Evolutionary conservation across 768 basidiomycete species (phyloP).

Genomic region (Mycena haematopus): DNA sequence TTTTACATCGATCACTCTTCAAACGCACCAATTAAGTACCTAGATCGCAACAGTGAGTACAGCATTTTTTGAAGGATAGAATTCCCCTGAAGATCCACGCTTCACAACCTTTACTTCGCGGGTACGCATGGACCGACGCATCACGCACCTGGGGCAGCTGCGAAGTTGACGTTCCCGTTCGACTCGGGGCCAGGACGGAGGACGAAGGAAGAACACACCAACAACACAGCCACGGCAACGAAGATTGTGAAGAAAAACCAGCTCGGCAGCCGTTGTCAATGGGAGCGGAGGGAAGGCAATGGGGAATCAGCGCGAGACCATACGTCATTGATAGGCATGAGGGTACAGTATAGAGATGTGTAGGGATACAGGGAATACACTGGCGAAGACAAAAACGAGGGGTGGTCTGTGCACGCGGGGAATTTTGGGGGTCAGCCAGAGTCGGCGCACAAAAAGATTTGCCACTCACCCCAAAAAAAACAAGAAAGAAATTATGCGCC

Average conservation of each 20-base stretch:
- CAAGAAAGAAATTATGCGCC: slow-evolving; percentile 64
- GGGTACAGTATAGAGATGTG: slow-evolving; percentile 11
- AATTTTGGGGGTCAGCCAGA: slow-evolving; percentile 8
- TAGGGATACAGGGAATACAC: slow-evolving; percentile 15
- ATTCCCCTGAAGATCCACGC: background rate
- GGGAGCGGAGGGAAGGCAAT: background rate
- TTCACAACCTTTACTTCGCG: slow-evolving; percentile 7
- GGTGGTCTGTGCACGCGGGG: slow-evolving; percentile 17
- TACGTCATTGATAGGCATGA: slow-evolving; percentile 11
- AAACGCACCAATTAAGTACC: background rate
- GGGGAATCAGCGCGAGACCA: background rate
- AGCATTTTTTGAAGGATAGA: background rate
- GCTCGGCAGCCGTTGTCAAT: too few species aligned
- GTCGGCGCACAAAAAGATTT: background rate
- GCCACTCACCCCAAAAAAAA: background rate
- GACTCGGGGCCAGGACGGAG: too few species aligned
- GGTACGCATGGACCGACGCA: too few species aligned
- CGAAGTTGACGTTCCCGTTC: too few species aligned
- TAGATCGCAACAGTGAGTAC: slow-evolving; percentile 5
- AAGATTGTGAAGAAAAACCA: too few species aligned
- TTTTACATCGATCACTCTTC: too few species aligned
- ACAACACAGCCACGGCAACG: too few species aligned
- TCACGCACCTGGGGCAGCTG: too few species aligned
- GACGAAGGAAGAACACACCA: too few species aligned
- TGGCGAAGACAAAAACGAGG: background rate